Evolutionary conservation across 345 rosid genomes (phyloP).

Genomic region (Eucalyptus curtisii): DNA sequence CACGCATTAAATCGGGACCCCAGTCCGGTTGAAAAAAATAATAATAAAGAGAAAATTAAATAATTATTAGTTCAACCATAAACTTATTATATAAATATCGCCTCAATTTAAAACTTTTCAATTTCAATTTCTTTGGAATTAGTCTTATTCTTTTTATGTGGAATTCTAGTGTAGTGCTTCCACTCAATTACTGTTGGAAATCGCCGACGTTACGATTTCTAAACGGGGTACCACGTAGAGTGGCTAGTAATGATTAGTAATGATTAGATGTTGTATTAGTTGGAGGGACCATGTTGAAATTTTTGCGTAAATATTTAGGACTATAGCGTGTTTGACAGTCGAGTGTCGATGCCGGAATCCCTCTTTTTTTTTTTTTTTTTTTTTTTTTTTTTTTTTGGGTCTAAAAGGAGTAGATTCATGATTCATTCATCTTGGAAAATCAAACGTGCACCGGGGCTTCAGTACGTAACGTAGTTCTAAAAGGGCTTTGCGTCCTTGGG

Average conservation of each 20-base stretch:
- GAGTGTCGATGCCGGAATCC: no score
- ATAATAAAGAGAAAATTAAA: background rate
- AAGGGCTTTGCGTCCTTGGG: no score
- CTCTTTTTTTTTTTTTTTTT: no score
- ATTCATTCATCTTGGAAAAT: no score
- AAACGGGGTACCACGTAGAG: rapidly evolving
- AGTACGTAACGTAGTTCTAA: no score
- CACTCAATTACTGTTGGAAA: rapidly evolving
- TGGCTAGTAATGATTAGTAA: rapidly evolving
- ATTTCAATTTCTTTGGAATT: rapidly evolving
- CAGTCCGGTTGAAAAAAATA: background rate
- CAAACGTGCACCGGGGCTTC: no score
- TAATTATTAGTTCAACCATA: background rate
- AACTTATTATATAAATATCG: no score
- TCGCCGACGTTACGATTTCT: rapidly evolving
- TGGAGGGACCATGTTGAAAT: rapidly evolving
- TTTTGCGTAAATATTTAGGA: no score
- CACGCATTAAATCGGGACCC: background rate
- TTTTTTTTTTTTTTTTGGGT: no score
- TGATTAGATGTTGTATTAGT: rapidly evolving
- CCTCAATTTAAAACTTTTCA: background rate
- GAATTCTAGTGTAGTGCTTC: rapidly evolving
- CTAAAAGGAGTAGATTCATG: no score
- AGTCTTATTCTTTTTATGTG: background rate
- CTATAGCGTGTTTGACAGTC: no score